Conservation (phyloP, 2,329 filamentous ascomycete species). For the Lachnellula subtilissima region DNA sequence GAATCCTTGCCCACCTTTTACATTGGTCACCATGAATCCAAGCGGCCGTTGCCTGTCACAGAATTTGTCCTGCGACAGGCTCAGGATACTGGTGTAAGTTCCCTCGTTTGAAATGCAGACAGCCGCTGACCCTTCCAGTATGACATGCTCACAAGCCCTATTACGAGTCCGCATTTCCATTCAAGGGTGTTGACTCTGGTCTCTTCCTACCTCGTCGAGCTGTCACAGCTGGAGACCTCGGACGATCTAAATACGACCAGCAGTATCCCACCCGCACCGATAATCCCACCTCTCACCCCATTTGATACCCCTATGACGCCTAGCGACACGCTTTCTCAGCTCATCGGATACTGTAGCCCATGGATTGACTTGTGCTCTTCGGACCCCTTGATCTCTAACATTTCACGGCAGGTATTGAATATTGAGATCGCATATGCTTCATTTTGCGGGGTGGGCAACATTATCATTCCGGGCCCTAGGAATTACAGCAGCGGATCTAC, state of each 20-base stretch:
- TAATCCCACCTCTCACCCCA: constrained; percentile 66
- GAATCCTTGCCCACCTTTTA: constrained; percentile 51
- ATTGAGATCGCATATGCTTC: constrained; percentile 91
- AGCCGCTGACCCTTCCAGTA: constrained; percentile 49
- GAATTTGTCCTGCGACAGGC: constrained; percentile 62
- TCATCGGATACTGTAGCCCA: constrained; percentile 75
- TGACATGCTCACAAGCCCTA: constrained; percentile 71
- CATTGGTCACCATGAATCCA: constrained; percentile 69
- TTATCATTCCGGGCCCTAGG: constrained; percentile 76
- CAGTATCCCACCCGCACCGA: constrained; percentile 49
- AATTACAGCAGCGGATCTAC: constrained; percentile 48
- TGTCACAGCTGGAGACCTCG: constrained; percentile 41
- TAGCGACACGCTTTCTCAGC: constrained; percentile 61
- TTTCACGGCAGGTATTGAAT: constrained; percentile 86
- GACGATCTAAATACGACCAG: constrained; percentile 34
- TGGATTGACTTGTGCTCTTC: constrained; percentile 89
- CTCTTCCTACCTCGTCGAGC: constrained; percentile 42
- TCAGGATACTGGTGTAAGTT: constrained; percentile 63
- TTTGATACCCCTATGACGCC: constrained; percentile 74
- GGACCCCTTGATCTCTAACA: constrained; percentile 75
- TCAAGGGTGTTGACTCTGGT: constrained; percentile 61
- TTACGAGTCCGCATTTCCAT: constrained; percentile 71
- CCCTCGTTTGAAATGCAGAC: constrained; percentile 10
- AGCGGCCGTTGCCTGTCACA: constrained; percentile 54
- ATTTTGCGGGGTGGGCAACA: constrained; percentile 83